Evolutionary conservation across 345 rosid species (phyloP), one percentile per base, ranked within the genome.

Genomic region (Populus ilicifolia): DNA sequence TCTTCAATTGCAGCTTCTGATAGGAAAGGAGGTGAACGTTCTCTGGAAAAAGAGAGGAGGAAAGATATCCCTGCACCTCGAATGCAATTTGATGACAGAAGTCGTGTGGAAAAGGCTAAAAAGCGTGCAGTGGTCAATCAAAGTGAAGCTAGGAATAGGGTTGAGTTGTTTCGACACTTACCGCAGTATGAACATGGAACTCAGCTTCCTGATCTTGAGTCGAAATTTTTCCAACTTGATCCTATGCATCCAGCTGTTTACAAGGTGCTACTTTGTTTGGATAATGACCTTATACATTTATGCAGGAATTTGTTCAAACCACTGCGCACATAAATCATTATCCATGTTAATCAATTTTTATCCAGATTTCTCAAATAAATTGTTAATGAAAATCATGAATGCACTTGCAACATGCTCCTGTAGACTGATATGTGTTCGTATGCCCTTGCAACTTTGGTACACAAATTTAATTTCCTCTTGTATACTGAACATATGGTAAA

Each of bases 151-250:
- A 92, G 90, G 81, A 93, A 92, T 67, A 90, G 94, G 77, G 98
- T 93, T 77, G 97, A 96, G 80, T 84, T 96, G 66, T 93, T 96
- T 78, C 87, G 94, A 86, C 99, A 93, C 87, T 89, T 96, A 85
- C 98, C 98, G 71, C 99, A 93, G 80, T 93, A 96, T 67, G 99
- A 96, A 77, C 97, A 82, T 83, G 98, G 98, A 65, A 90, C 92
- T 4, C 98, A 88, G 84, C 99, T 93, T 80, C 93, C 96, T 75
- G 94, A 91, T 85, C 91, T 93, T 0, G 89, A 90, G 90, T 67
- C 91, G 2, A 93, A 92, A 85, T 85, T 92, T 80, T 93, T 92
- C 75, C 94, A 87, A 66, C 93, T 95, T 75, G 97, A 93, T 81
- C 91, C 91, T 29, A 84, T 93, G 91, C 99, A 92, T 82, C 99